phyloP scores from a whole-genome alignment of 2,329 filamentous ascomycete genomes.

The Sphaerulina populicola region DNA sequence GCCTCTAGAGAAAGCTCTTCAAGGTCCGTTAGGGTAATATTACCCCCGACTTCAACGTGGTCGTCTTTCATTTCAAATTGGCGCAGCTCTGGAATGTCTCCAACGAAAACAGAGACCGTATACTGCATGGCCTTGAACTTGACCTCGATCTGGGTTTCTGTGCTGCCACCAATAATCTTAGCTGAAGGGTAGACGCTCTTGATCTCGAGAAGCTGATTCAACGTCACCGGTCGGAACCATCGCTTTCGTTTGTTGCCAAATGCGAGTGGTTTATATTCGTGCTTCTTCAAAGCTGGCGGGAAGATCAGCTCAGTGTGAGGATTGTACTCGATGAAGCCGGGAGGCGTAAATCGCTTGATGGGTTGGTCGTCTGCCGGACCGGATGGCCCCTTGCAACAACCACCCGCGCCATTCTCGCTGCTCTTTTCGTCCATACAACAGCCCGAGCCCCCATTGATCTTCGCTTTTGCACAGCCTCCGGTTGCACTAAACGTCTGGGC shows the following conservation, averaged over 20 bases:
- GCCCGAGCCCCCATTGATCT: conserved; percentile 51
- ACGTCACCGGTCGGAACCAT: conserved; percentile 83
- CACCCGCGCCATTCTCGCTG: conserved; percentile 42
- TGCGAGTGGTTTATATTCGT: conserved; percentile 69
- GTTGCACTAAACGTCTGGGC: conserved; percentile 74
- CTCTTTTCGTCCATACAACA: conserved; percentile 59
- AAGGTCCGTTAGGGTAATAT: conserved; percentile 83
- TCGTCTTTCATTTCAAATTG: conserved; percentile 73
- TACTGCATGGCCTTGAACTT: conserved; percentile 96
- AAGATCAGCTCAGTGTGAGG: conserved; percentile 94
- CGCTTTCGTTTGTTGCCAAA: conserved; percentile 92
- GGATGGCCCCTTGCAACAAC: conserved; percentile 47
- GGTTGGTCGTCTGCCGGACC: conserved; percentile 38
- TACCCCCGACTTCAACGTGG: conserved; percentile 83
- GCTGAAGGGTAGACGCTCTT: conserved; percentile 76
- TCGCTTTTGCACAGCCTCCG: conserved; percentile 48
- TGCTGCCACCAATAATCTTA: conserved; percentile 92
- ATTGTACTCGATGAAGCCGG: conserved; percentile 88
- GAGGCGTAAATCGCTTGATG: conserved; percentile 64
- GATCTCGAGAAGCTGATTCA: conserved; percentile 83
- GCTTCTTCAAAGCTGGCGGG: conserved; percentile 72
- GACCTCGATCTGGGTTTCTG: conserved; percentile 95
- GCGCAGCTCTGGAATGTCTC: conserved; percentile 81
- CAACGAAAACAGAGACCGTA: conserved; percentile 79
- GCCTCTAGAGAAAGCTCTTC: conserved; percentile 77